Evolutionary conservation across 2,329 filamentous ascomycete species (phyloP).

Genomic region (Lachnellula arida): DNA sequence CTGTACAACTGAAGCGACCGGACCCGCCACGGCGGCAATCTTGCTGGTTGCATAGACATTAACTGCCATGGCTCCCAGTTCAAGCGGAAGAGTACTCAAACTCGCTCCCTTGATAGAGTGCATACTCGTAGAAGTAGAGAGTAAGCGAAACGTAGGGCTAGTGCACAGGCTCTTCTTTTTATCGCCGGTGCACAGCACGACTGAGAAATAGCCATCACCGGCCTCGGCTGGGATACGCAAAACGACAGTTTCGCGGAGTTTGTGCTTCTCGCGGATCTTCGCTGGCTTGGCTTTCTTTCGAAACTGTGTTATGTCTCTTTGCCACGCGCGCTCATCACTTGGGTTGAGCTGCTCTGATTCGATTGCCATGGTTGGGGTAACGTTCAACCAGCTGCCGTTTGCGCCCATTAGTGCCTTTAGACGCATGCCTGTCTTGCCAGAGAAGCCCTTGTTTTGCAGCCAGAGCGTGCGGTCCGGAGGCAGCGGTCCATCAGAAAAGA

Average conservation of each 20-base stretch:
- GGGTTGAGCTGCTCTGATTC: slow-evolving; percentile 45
- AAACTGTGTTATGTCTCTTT: slow-evolving; percentile 63
- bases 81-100: slow-evolving; percentile 58
- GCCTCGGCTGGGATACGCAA: slow-evolving; percentile 60
- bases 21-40: slow-evolving; percentile 42
- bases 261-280: slow-evolving; percentile 43
- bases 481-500: slow-evolving; percentile 55
- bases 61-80: slow-evolving; percentile 56
- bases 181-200: slow-evolving; percentile 54
- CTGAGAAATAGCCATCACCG: slow-evolving; percentile 63
- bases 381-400: slow-evolving; percentile 59
- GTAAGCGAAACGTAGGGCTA: slow-evolving; percentile 64
- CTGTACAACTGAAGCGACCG: slow-evolving; percentile 40
- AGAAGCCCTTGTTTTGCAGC: slow-evolving; percentile 64
- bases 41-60: slow-evolving; percentile 35
- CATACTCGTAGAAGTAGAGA: slow-evolving; percentile 58
- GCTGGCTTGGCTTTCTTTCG: slow-evolving; percentile 44
- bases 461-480: slow-evolving; percentile 57
- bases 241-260: slow-evolving; percentile 57
- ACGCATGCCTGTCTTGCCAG: slow-evolving; percentile 64
- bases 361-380: slow-evolving; percentile 53
- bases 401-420: slow-evolving; percentile 58
- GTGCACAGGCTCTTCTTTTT: slow-evolving; percentile 57
- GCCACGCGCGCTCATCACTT: slow-evolving; percentile 60
- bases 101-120: slow-evolving; percentile 62